These are phyloP conservation scores for Pharus latifolius DNA, from an alignment of 176 grass and related monocot genomes.

Conservation along the genomic window DNA sequence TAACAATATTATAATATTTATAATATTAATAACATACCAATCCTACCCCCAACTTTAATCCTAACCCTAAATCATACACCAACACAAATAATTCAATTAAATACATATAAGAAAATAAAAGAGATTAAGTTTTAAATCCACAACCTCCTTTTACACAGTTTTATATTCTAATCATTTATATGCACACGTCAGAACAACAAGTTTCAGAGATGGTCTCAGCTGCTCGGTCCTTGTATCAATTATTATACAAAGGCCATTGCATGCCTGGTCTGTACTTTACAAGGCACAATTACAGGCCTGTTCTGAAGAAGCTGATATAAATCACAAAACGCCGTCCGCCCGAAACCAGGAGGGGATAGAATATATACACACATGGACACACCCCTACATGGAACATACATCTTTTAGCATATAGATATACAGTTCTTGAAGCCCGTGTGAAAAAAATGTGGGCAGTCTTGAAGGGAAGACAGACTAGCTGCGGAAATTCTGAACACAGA, in stretches of 20 bases:
- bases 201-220: not conserved
- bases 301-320: not conserved
- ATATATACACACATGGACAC: too few species aligned
- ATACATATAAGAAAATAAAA: too few species aligned
- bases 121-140: too few species aligned
- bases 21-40: too few species aligned
- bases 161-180: too few species aligned
- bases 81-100: too few species aligned
- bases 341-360: not conserved
- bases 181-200: too few species aligned
- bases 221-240: not conserved
- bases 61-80: too few species aligned
- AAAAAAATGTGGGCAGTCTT: not conserved
- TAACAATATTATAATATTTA: too few species aligned
- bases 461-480: slow-evolving; percentile 7
- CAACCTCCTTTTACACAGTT: too few species aligned
- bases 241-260: too few species aligned
- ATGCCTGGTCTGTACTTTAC: not conserved
- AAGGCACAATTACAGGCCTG: not conserved
- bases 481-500: not conserved
- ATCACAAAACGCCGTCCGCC: not conserved
- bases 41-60: too few species aligned
- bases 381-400: not conserved
- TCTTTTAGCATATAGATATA: not conserved
- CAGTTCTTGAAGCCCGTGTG: not conserved